phyloP scores from a whole-genome alignment of 208 protist genomes.

The Trypanosoma boissoni region DNA sequence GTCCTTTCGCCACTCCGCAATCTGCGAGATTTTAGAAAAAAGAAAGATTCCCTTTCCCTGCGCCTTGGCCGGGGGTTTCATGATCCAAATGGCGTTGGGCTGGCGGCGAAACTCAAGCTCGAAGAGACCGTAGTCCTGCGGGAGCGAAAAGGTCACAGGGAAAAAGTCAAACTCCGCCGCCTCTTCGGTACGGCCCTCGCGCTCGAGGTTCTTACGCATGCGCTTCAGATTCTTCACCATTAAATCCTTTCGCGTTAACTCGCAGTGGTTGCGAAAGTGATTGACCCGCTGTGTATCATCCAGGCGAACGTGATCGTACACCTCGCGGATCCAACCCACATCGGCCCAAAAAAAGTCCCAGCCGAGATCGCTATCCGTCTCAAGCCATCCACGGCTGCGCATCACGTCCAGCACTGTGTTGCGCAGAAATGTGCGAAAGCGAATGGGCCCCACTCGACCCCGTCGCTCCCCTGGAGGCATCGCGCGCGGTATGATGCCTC shows the following conservation, averaged over 20 bases:
- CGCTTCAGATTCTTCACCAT: conserved; percentile 96
- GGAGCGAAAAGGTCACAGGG: conserved; percentile 93
- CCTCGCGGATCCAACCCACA: conserved; percentile 91
- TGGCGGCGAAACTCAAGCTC: conserved; percentile 93
- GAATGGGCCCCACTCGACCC: conserved; percentile 53
- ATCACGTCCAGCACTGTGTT: conserved; percentile 92
- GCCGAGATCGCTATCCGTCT: conserved; percentile 88
- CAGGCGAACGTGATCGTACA: conserved; percentile 86
- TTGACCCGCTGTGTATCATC: conserved; percentile 90
- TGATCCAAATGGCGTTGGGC: conserved; percentile 93
- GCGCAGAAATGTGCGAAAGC: conserved; percentile 83
- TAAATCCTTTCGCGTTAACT: conserved; percentile 95
- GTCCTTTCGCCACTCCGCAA: conserved; percentile 92
- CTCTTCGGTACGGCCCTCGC: conserved; percentile 81
- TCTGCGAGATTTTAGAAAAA: conserved; percentile 94
- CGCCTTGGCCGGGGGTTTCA: conserved; percentile 96
- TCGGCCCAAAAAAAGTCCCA: conserved; percentile 95
- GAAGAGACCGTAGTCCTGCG: conserved; percentile 94
- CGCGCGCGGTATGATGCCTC: not conserved
- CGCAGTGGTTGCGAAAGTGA: conserved; percentile 97
- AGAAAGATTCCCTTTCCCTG: conserved; percentile 97
- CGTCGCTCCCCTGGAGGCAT: conserved; percentile 33
- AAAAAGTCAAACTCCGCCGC: conserved; percentile 92
- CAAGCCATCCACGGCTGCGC: conserved; percentile 90
- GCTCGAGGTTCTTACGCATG: conserved; percentile 84